Conservation (phyloP, 768 basidiomycete species). For the Leucocoprinus sp. region DNA sequence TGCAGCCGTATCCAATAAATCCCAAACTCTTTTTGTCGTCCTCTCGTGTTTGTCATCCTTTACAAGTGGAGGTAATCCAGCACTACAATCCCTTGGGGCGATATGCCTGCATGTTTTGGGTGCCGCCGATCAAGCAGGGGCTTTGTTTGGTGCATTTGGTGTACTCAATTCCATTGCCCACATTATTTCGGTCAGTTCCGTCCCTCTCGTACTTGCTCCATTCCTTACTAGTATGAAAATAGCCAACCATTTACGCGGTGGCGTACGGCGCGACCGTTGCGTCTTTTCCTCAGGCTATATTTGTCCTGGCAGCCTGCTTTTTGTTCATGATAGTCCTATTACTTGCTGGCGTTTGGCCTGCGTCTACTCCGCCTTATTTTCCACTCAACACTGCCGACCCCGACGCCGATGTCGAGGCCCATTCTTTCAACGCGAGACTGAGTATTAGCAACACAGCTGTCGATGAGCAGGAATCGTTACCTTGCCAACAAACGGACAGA, state of each 20-base stretch:
- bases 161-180: constrained; percentile 60
- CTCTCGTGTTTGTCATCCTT: constrained; percentile 57
- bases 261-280: constrained; percentile 61
- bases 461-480: background rate
- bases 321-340: constrained; percentile 40
- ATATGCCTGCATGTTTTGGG: constrained; percentile 54
- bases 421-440: background rate
- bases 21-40: constrained; percentile 44
- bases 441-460: background rate
- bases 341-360: constrained; percentile 29
- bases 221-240: background rate
- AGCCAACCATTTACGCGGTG: constrained; percentile 65
- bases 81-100: constrained; percentile 62
- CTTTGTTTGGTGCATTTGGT: constrained; percentile 65
- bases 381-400: background rate
- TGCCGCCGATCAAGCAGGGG: constrained; percentile 40
- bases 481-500: background rate
- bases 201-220: background rate
- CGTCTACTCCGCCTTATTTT: constrained; percentile 1
- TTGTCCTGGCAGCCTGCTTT: constrained; percentile 50
- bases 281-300: constrained; percentile 60
- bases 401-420: background rate
- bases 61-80: constrained; percentile 62
- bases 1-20: constrained; percentile 41
- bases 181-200: constrained; percentile 42